These are phyloP conservation scores for Cyberlindnera maritima DNA, from an alignment of 805 yeast species.

Conservation along the genomic window DNA sequence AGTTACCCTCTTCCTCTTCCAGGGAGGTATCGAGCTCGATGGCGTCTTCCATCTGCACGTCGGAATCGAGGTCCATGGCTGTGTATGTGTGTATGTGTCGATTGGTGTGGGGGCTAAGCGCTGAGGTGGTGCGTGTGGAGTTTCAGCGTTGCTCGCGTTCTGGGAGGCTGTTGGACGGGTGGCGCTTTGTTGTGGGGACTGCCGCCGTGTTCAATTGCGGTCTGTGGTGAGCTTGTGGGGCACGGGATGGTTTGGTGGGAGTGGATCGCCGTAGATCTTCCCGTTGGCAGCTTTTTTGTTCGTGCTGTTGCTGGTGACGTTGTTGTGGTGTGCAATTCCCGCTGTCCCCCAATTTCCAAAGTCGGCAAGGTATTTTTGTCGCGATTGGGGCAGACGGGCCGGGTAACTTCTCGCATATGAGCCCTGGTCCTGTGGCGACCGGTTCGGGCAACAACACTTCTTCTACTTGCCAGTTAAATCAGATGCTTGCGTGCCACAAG, in stretches of 20 bases:
- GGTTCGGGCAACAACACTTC: background rate
- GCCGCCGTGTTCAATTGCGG: background rate
- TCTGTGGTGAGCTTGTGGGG: background rate
- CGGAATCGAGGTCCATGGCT: conserved; percentile 74
- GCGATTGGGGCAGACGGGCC: background rate
- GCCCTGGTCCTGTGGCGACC: background rate
- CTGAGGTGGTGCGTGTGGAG: background rate
- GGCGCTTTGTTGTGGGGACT: background rate
- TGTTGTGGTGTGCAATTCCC: conserved; percentile 1
- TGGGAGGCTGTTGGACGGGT: background rate
- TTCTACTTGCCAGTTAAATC: no score
- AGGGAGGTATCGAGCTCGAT: conserved; percentile 35
- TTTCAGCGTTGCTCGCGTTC: background rate
- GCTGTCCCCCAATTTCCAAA: background rate
- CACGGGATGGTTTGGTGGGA: no score
- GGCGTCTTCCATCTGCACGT: conserved; percentile 84
- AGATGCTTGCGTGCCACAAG: no score
- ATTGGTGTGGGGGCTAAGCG: background rate
- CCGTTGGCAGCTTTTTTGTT: no score
- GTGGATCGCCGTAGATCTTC: no score
- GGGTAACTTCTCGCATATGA: background rate
- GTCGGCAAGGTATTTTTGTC: background rate
- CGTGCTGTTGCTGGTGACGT: background rate
- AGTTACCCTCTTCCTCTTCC: conserved; percentile 32
- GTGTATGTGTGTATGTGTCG: background rate